A percentile compares a stretch with the other conserved stretches of the same genome.
phyloP scores from a whole-genome alignment of 306 rosid species.

The Hippophae tibetana region DNA sequence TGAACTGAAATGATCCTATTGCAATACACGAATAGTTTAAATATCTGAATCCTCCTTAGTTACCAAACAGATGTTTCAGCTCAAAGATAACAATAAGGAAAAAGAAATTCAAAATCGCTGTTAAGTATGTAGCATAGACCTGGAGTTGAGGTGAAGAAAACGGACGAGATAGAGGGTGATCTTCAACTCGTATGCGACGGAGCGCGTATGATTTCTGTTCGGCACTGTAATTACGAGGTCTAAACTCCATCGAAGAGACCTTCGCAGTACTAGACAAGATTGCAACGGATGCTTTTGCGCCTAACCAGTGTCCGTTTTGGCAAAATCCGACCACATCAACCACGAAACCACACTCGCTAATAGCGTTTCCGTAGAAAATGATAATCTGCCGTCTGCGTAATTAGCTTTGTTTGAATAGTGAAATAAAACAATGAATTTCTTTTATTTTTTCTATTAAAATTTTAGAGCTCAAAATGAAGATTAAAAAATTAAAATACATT shows the following conservation, averaged over 20 bases:
- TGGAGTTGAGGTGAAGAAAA: constrained; percentile 25
- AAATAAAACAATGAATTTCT: no score
- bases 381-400: no score
- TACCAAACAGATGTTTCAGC: constrained; percentile 11
- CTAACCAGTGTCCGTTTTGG: no score
- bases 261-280: not conserved
- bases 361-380: no score
- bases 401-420: no score
- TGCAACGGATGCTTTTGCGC: no score
- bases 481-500: no score
- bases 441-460: no score
- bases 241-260: constrained; percentile 63
- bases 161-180: constrained; percentile 49
- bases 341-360: no score
- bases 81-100: not conserved
- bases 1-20: not conserved
- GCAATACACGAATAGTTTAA: not conserved
- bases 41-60: constrained; percentile 7
- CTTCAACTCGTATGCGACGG: constrained; percentile 40
- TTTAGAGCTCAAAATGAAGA: no score
- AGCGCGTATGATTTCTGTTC: constrained; percentile 50
- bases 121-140: constrained; percentile 27
- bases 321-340: no score
- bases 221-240: constrained; percentile 55
- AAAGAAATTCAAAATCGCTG: not conserved